A percentile compares a stretch with the other conserved stretches of the same genome.
Conservation (phyloP, 768 basidiomycete species). For the Kwoniella dendrophila region DNA sequence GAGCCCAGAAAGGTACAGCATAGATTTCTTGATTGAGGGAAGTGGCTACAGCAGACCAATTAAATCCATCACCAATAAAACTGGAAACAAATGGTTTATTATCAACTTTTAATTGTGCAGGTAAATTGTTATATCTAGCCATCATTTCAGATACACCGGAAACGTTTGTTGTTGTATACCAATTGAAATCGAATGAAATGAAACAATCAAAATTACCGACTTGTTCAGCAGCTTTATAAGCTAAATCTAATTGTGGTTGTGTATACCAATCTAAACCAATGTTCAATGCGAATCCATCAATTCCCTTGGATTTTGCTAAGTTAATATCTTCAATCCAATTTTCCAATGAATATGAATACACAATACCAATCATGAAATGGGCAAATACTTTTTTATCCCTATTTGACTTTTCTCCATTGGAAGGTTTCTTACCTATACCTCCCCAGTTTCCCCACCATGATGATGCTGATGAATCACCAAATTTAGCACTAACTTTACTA, state of each 20-base stretch:
- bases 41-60: constrained; percentile 37
- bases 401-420: background rate
- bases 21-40: constrained; percentile 41
- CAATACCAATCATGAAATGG: constrained; percentile 55
- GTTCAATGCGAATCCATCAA: constrained; percentile 53
- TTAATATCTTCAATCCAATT: constrained; percentile 48
- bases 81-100: constrained; percentile 53
- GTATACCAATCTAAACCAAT: constrained; percentile 53
- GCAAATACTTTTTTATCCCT: constrained; percentile 49
- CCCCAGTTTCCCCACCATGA: too few species aligned
- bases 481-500: background rate
- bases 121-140: constrained; percentile 33
- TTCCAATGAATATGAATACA: constrained; percentile 38
- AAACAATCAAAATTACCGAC: constrained; percentile 48
- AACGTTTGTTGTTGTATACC: constrained; percentile 43
- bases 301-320: constrained; percentile 48
- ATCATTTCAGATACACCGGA: constrained; percentile 33
- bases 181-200: constrained; percentile 57
- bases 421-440: too few species aligned
- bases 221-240: constrained; percentile 44
- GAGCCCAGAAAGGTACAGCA: constrained; percentile 51
- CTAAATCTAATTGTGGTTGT: constrained; percentile 48
- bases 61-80: constrained; percentile 55
- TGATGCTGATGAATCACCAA: too few species aligned
- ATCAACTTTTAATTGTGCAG: constrained; percentile 46